Evolutionary conservation across 2,329 filamentous ascomycete species (phyloP).

Genomic region (Fusarium mundagurra): DNA sequence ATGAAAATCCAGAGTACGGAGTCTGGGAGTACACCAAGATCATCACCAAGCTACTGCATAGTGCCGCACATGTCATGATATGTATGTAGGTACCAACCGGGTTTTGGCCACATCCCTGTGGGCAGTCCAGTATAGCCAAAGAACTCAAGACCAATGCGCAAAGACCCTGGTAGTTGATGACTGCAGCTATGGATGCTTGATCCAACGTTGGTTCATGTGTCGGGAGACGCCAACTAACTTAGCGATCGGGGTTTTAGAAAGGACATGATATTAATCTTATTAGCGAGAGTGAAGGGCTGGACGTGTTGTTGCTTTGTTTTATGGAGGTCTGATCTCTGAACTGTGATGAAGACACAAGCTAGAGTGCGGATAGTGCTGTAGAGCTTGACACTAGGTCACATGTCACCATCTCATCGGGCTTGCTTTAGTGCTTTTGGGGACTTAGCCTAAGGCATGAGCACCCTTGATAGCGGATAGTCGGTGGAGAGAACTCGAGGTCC

Average conservation of each 20-base stretch:
- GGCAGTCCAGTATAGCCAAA: background rate
- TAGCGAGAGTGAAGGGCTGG: slow-evolving; percentile 3
- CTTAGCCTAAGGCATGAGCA: slow-evolving; percentile 14
- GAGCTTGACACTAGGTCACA: slow-evolving; percentile 14
- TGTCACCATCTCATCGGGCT: slow-evolving; percentile 18
- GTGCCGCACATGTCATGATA: background rate
- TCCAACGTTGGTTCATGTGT: background rate
- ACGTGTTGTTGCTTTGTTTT: slow-evolving; percentile 10
- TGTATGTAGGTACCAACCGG: background rate
- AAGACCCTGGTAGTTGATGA: background rate
- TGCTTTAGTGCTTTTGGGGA: slow-evolving; percentile 16
- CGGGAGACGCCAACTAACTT: background rate
- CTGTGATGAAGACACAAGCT: background rate
- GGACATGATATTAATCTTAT: background rate
- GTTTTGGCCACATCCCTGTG: background rate
- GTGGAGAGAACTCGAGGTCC: background rate
- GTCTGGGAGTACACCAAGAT: background rate
- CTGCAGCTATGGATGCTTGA: background rate
- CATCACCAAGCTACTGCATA: slow-evolving; percentile 5
- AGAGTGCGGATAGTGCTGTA: background rate
- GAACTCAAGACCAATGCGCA: background rate
- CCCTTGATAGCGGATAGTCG: slow-evolving; percentile 8
- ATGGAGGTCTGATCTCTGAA: background rate
- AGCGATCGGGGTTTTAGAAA: background rate
- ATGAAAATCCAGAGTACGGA: background rate